Evolutionary conservation across 129 eudicot genomes (phyloP).

Genomic region (Flaveria sonorensis): DNA sequence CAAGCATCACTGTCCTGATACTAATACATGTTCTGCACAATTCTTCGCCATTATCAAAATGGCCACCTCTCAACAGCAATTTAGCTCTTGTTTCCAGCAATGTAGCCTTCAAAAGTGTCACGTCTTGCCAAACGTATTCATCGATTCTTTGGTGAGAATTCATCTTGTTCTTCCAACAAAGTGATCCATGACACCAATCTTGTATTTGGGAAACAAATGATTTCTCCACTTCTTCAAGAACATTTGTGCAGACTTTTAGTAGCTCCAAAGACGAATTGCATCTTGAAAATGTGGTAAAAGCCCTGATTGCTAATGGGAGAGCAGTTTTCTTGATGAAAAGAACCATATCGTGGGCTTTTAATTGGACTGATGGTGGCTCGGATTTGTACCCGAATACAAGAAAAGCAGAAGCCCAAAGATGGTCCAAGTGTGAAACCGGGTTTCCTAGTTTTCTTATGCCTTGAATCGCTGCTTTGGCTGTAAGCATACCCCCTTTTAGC

Average conservation of each 20-base stretch:
- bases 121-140: slow-evolving; percentile 91
- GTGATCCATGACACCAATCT: slow-evolving; percentile 83
- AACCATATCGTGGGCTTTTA: slow-evolving; percentile 78
- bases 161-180: slow-evolving; percentile 82
- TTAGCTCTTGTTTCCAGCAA: slow-evolving; percentile 79
- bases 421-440: slow-evolving; percentile 56
- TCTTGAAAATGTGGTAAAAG: slow-evolving; percentile 75
- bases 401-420: slow-evolving; percentile 88
- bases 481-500: slow-evolving; percentile 50
- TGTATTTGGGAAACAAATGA: slow-evolving; percentile 80
- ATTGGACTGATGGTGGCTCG: slow-evolving; percentile 85
- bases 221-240: slow-evolving; percentile 88
- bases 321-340: slow-evolving; percentile 72
- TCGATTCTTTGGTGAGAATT: slow-evolving; percentile 64
- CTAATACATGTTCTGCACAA: slow-evolving; percentile 86
- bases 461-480: slow-evolving; percentile 69
- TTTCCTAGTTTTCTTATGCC: slow-evolving; percentile 63
- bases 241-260: slow-evolving; percentile 82
- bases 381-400: slow-evolving; percentile 88
- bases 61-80: slow-evolving; percentile 78
- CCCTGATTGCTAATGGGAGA: slow-evolving; percentile 67
- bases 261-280: slow-evolving; percentile 86
- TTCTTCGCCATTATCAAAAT: slow-evolving; percentile 84
- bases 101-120: slow-evolving; percentile 81
- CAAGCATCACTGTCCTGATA: slow-evolving; percentile 92